Conservation (phyloP, 345 rosid species). For the Triadica sebifera region DNA sequence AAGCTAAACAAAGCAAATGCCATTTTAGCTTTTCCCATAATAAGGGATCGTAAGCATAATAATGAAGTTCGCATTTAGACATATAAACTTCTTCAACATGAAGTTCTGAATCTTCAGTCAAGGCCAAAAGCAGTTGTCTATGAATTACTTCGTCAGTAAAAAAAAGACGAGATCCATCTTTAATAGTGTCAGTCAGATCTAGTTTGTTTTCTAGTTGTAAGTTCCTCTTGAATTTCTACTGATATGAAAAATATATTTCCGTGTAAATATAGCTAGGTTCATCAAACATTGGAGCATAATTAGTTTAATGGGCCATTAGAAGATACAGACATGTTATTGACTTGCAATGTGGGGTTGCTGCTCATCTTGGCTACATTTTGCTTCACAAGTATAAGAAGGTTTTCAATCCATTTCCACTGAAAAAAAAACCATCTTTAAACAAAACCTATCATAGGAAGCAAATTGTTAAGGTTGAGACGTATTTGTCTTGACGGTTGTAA, state of each 20-base stretch:
- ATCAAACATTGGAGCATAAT: slow-evolving; percentile 6
- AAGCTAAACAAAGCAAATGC: slow-evolving; percentile 50
- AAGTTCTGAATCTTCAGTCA: slow-evolving; percentile 93
- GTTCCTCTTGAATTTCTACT: slow-evolving; percentile 50
- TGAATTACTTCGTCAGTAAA: slow-evolving; percentile 79
- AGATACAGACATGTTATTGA: slow-evolving; percentile 47
- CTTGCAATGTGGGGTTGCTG: slow-evolving; percentile 77
- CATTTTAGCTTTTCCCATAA: slow-evolving; percentile 14
- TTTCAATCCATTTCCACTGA: slow-evolving; percentile 94
- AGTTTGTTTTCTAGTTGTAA: slow-evolving; percentile 50
- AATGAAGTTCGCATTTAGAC: not conserved
- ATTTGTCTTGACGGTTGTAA: not conserved
- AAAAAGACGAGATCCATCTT: slow-evolving; percentile 93
- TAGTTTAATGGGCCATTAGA: slow-evolving; percentile 1
- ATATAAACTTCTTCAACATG: slow-evolving; percentile 77
- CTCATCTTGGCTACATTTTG: slow-evolving; percentile 93
- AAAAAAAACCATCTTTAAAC: slow-evolving; percentile 82
- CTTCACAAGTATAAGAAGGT: slow-evolving; percentile 85
- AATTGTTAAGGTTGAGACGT: not conserved
- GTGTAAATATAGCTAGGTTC: not conserved
- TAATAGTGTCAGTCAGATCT: slow-evolving; percentile 82
- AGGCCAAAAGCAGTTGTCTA: slow-evolving; percentile 83
- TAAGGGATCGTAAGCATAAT: not conserved
- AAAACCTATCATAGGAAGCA: slow-evolving; percentile 51
- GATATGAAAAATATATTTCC: slow-evolving; percentile 6